A percentile compares a stretch with the other conserved stretches of the same genome.
Conservation (phyloP, 2,329 filamentous ascomycete genomes). For the Trichoderma lentiforme region DNA sequence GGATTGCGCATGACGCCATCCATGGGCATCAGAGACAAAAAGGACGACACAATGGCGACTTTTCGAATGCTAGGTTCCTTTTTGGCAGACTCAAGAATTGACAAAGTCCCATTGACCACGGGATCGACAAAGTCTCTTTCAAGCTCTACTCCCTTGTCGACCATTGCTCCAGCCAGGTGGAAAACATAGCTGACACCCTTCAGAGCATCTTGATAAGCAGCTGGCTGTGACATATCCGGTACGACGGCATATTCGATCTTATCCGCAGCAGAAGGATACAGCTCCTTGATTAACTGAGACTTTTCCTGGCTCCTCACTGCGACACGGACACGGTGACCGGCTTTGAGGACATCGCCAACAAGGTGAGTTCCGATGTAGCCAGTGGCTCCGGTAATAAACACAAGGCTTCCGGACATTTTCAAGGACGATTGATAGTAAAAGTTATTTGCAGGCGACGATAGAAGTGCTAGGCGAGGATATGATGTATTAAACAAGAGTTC, state of each 20-base stretch:
- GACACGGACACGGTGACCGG: conserved; percentile 20
- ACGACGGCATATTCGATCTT: conserved; percentile 15
- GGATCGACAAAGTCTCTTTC: conserved; percentile 20
- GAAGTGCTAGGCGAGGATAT: not conserved
- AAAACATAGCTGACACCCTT: conserved; percentile 36
- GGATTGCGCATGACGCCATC: not conserved
- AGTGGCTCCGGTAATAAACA: conserved; percentile 21
- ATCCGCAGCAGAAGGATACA: conserved; percentile 1
- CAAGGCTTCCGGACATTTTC: not conserved
- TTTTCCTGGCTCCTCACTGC: conserved; percentile 19
- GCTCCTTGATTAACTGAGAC: conserved; percentile 4
- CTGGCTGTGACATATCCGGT: conserved; percentile 27
- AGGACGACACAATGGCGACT: conserved; percentile 19
- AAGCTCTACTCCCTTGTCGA: conserved; percentile 18
- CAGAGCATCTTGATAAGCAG: conserved; percentile 36
- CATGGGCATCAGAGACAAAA: conserved; percentile 18
- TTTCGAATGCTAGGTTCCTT: conserved; percentile 10
- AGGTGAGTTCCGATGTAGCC: conserved; percentile 22
- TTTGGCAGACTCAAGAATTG: conserved; percentile 19
- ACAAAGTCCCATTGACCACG: conserved; percentile 17
- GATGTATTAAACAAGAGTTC: not conserved
- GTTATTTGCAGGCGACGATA: not conserved
- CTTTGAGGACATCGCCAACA: conserved; percentile 5
- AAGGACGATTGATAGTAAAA: not conserved
- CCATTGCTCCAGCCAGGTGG: conserved; percentile 25